Percentiles rank a stretch among this genome's conserved stretches.
phyloP scores from a whole-genome alignment of 2,329 filamentous ascomycete genomes.

The Colletotrichum ledebouriae region DNA sequence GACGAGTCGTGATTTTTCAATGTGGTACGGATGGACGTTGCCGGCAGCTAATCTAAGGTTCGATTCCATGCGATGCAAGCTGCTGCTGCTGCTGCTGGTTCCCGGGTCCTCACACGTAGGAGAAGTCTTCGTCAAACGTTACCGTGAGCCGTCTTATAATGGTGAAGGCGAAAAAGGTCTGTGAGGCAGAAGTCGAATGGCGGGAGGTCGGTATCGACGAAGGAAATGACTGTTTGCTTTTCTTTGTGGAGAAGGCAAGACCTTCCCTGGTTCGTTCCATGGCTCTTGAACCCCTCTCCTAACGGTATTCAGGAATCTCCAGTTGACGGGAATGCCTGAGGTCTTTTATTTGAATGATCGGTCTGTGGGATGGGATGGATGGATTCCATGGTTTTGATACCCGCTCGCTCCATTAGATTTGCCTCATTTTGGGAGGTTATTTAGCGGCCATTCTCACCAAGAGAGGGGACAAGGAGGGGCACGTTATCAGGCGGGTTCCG shows the following conservation, averaged over 20 bases:
- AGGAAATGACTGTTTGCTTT: constrained; percentile 16
- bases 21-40: constrained; percentile 1
- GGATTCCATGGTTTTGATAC: constrained; percentile 26
- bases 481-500: constrained; percentile 40
- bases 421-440: constrained; percentile 36
- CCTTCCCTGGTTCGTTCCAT: background rate
- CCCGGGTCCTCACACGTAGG: constrained; percentile 8
- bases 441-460: constrained; percentile 29
- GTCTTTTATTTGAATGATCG: constrained; percentile 2
- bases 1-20: constrained; percentile 16
- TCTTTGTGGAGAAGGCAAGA: constrained; percentile 22
- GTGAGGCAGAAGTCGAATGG: no score
- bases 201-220: no score
- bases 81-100: constrained; percentile 4
- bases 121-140: constrained; percentile 26
- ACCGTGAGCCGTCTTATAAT: constrained; percentile 1
- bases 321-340: constrained; percentile 10
- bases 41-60: background rate
- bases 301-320: background rate
- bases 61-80: constrained; percentile 16
- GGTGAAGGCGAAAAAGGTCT: constrained; percentile 9
- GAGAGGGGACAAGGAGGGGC: constrained; percentile 26
- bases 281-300: constrained; percentile 3
- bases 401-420: constrained; percentile 37
- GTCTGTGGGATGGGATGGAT: constrained; percentile 11